These are phyloP conservation scores for Quillaja saponaria DNA, from an alignment of 306 rosid species.

Conservation along the genomic window DNA sequence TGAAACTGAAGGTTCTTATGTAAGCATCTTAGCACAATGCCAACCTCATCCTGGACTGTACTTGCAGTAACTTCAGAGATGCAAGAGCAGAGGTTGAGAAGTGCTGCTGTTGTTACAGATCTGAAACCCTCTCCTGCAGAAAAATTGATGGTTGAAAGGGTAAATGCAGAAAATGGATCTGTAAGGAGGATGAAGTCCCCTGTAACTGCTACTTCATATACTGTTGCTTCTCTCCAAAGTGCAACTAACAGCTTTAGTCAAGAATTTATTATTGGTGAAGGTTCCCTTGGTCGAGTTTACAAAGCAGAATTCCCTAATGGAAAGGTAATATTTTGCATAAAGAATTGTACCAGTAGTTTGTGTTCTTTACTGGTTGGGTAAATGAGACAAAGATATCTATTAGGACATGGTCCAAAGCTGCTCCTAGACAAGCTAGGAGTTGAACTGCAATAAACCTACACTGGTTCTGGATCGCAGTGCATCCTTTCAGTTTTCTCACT, in stretches of 20 bases:
- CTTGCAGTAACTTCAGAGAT: slow-evolving; percentile 64
- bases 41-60: not conserved
- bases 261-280: slow-evolving; percentile 89
- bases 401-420: not conserved
- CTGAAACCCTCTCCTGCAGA: slow-evolving; percentile 84
- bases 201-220: slow-evolving; percentile 84
- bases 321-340: slow-evolving; percentile 54
- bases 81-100: slow-evolving; percentile 79
- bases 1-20: no score
- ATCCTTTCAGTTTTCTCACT: no score
- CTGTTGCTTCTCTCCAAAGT: slow-evolving; percentile 88
- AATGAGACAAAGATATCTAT: not conserved
- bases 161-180: slow-evolving; percentile 73
- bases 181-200: slow-evolving; percentile 77
- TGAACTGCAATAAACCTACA: not conserved
- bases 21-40: not conserved
- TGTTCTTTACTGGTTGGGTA: slow-evolving; percentile 6
- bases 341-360: no score
- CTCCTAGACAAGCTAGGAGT: slow-evolving; percentile 2
- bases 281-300: slow-evolving; percentile 98
- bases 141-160: slow-evolving; percentile 57
- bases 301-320: slow-evolving; percentile 88
- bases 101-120: slow-evolving; percentile 57
- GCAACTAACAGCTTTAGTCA: slow-evolving; percentile 98
- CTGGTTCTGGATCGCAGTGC: no score